Base-by-base conservation (phyloP, 2,329 filamentous ascomycete genomes). In the Talaromyces sp. region DNA sequence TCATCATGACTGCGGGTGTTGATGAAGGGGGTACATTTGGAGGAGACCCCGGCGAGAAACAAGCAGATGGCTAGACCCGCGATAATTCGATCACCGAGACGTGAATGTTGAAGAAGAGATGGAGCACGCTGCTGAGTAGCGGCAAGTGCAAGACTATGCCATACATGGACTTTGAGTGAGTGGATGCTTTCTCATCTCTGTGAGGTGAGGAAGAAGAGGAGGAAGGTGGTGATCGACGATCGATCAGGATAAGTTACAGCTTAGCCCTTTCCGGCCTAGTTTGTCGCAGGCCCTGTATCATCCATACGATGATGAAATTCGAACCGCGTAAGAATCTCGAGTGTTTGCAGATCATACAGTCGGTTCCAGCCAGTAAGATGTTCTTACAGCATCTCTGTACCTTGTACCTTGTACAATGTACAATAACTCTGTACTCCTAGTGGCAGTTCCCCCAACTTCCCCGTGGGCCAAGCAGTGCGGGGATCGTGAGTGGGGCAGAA, bases 1-100 rank as follows among this genome's bases (percentile, higher is more conserved):
- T 74, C 72, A 73, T 74, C 48, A 40, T 59, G 53, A 39, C 28
- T 48, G 45, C 33, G n/a, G n/a, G 19, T 33, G 43, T 17, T 17
- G 51, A 46, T 35, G 33, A 22, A 40, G 41, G 39, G 57, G 57
- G 45, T 11, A 17, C 52, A 59, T 59, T 55, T 51, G 57, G 57
- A 37, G 45, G 39, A 39, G 36, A 35, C 17, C 45, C 28, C 45
- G 19, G 45, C 45, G 45, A 28, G 28, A 7, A 33, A 25, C n/a
- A 19, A 35, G 28, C 28, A 35, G 28, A 17, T 35, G 17, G 43
- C 25, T 33, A 25, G 17, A 31, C 13, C 8, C n/a, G 17, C 43
- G 5, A 15, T 6, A 11, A 17, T 11, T 46, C 21, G 28, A 11
- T 6, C 8, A 45, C 9, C 31, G n/a, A n/a, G 43, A 31, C 10